Percentiles rank a stretch among this genome's conserved stretches.
These are phyloP conservation scores for Fusarium sterilihyphosum DNA, from an alignment of 2,329 filamentous ascomycete genomes.

Conservation along the genomic window DNA sequence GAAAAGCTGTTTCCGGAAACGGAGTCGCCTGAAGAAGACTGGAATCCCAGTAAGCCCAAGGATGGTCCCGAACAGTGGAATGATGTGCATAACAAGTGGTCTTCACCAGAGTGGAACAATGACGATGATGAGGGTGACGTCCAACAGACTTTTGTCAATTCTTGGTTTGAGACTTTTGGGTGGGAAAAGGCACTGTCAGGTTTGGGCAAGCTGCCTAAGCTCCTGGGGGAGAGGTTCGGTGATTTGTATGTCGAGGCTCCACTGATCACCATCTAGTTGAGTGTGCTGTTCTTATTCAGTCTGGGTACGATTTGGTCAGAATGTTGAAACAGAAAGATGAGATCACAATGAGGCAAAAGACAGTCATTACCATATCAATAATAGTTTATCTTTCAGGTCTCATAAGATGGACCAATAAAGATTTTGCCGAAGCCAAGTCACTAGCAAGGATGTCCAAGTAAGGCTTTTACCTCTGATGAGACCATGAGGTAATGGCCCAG, in stretches of 20 bases:
- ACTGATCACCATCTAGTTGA: not conserved
- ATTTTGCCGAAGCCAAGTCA: not conserved
- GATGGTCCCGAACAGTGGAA: not conserved
- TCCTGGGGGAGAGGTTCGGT: not conserved
- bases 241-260: not conserved
- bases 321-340: not conserved
- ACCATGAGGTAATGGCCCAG: not conserved
- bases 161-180: not conserved
- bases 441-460: not conserved
- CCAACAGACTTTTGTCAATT: not conserved
- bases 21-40: fast-evolving
- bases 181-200: not conserved
- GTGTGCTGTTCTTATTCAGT: no score
- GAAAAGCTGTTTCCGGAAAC: not conserved
- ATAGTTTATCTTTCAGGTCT: not conserved
- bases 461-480: not conserved
- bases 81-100: not conserved
- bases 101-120: not conserved
- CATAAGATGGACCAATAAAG: not conserved
- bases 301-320: not conserved
- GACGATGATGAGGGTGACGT: not conserved
- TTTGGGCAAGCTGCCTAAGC: not conserved
- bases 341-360: not conserved
- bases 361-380: not conserved
- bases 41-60: not conserved